Conservation (phyloP, 768 basidiomycete species). For the Pleurotus eryngii region DNA sequence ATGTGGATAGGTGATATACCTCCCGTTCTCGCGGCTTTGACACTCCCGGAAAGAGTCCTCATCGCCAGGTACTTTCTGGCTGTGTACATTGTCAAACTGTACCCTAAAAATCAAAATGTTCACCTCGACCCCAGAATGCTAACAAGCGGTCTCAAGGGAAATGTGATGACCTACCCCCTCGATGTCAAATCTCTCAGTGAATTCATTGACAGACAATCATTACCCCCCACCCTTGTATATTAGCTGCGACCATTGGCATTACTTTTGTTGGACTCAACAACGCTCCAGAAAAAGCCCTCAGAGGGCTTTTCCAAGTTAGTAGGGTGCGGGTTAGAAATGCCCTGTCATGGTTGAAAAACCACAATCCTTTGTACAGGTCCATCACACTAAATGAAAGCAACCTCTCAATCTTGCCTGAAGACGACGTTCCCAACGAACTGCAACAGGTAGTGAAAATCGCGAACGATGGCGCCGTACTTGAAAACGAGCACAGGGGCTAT, state of each 20-base stretch:
- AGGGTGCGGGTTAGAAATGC: conserved; percentile 17
- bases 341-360: conserved; percentile 28
- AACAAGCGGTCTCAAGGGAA: conserved; percentile 25
- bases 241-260: conserved; percentile 26
- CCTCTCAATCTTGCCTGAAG: conserved; percentile 22
- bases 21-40: conserved; percentile 19
- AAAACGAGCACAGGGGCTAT: conserved; percentile 27
- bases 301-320: conserved; percentile 20
- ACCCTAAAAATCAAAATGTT: conserved; percentile 20
- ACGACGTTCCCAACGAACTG: conserved; percentile 30
- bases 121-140: neutral
- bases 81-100: conserved; percentile 34
- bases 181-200: conserved; percentile 14
- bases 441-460: conserved; percentile 13
- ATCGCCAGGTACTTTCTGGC: conserved; percentile 27
- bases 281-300: conserved; percentile 16
- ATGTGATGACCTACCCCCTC: conserved; percentile 28
- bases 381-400: conserved; percentile 17
- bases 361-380: conserved; percentile 24
- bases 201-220: conserved; percentile 21
- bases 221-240: conserved; percentile 21
- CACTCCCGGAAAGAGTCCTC: conserved; percentile 31
- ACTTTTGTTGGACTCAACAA: conserved; percentile 26
- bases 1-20: conserved; percentile 38
- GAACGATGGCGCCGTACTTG: conserved; percentile 12